A percentile compares a stretch with the other conserved stretches of the same genome.
Conservation (phyloP, 192 early-diverging fungal species). For the Backusella psychrophila region DNA sequence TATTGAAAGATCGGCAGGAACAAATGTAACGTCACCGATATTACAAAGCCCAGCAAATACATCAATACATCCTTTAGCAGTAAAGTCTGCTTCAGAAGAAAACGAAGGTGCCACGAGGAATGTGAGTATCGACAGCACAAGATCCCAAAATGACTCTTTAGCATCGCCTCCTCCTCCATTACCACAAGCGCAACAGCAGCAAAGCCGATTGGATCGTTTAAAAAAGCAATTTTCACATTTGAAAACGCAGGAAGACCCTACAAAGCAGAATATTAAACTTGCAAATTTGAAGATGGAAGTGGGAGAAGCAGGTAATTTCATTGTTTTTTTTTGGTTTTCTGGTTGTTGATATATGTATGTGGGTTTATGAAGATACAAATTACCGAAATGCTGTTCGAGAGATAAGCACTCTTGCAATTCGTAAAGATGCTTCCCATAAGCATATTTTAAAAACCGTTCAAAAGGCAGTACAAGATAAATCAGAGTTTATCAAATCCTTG, state of each 20-base stretch:
- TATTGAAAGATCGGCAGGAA: constrained; percentile 15
- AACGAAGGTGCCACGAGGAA: neutral
- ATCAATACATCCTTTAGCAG: constrained; percentile 1
- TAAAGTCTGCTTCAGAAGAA: neutral
- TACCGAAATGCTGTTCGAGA: constrained; percentile 24
- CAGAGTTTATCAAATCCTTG: neutral
- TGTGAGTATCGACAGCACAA: constrained; percentile 7
- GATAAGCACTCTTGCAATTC: neutral
- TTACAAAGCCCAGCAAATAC: neutral
- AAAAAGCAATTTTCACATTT: constrained; percentile 19
- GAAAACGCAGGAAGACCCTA: constrained; percentile 17
- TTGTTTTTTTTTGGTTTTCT: neutral
- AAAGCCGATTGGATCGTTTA: constrained; percentile 27
- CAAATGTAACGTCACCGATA: neutral
- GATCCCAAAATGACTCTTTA: neutral
- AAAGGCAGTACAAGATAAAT: neutral
- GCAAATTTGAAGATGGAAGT: constrained; percentile 34
- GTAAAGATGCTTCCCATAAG: neutral
- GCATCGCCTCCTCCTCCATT: neutral
- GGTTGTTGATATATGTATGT: neutral
- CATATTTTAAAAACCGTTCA: neutral
- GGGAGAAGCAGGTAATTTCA: constrained; percentile 25
- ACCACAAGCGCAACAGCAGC: neutral
- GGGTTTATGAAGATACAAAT: constrained; percentile 9
- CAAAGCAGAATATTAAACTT: constrained; percentile 18